Percentiles rank a stretch among this genome's conserved stretches.
These are phyloP conservation scores for Geum urbanum DNA, from an alignment of 306 rosid species.

Conservation along the genomic window DNA sequence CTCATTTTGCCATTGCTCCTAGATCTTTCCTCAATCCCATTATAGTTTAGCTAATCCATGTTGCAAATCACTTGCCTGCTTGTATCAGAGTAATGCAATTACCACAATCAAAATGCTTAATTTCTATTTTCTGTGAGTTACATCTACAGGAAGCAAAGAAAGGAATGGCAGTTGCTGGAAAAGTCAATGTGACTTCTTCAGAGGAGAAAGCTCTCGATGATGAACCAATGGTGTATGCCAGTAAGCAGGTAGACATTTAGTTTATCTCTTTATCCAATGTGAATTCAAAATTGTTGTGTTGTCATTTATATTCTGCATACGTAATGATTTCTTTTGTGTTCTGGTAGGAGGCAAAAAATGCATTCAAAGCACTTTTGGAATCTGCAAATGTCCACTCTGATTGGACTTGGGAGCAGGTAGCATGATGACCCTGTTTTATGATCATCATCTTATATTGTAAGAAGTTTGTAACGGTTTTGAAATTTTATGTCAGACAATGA, in stretches of 20 bases:
- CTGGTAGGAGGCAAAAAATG: slow-evolving; percentile 85
- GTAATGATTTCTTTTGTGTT: background rate
- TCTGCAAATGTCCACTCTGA: slow-evolving; percentile 90
- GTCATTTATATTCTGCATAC: background rate
- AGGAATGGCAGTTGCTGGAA: slow-evolving; percentile 66
- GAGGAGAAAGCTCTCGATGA: slow-evolving; percentile 77
- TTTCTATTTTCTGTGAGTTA: slow-evolving; percentile 18
- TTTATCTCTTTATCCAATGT: slow-evolving; percentile 12
- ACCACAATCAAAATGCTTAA: slow-evolving; percentile 6
- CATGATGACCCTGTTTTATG: slow-evolving; percentile 21
- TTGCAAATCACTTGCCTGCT: slow-evolving; percentile 5
- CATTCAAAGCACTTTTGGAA: slow-evolving; percentile 88
- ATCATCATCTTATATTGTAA: slow-evolving; percentile 1
- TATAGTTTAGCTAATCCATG: background rate
- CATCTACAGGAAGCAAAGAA: slow-evolving; percentile 66
- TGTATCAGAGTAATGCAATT: slow-evolving; percentile 4
- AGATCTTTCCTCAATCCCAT: background rate
- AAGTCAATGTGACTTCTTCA: slow-evolving; percentile 47
- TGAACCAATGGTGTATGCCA: slow-evolving; percentile 76
- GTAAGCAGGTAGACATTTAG: slow-evolving; percentile 65
- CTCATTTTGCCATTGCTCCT: background rate
- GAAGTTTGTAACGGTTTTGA: slow-evolving; percentile 27
- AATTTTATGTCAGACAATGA: slow-evolving; percentile 67
- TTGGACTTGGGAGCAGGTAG: slow-evolving; percentile 99
- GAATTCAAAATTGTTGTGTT: background rate